phyloP scores from a whole-genome alignment of 176 grass and related monocot species.

The Raddia distichophylla region DNA sequence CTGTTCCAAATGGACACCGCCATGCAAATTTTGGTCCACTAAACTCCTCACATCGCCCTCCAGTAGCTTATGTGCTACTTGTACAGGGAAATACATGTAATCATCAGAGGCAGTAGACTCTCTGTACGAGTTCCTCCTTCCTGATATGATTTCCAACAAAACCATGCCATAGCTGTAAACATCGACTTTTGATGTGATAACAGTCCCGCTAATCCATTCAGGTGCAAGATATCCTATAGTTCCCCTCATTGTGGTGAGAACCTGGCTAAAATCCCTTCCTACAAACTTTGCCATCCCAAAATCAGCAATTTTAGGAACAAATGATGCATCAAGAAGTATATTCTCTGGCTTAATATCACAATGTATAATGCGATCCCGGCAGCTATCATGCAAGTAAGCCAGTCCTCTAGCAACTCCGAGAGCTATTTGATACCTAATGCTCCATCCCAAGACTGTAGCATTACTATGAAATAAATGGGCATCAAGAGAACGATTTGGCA shows the following conservation, averaged over 20 bases:
- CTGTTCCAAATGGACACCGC: not conserved
- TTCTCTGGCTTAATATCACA: constrained; percentile 32
- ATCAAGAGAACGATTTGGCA: not conserved
- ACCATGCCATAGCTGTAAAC: constrained; percentile 31
- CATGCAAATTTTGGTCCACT: not conserved
- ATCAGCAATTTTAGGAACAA: not conserved
- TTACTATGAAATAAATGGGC: not conserved
- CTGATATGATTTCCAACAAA: constrained; percentile 9
- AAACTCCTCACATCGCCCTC: not conserved
- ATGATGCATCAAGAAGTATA: constrained; percentile 21
- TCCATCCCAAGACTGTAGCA: not conserved
- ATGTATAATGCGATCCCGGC: constrained; percentile 11
- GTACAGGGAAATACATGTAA: constrained; percentile 10
- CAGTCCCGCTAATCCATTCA: constrained; percentile 15
- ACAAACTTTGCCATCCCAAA: constrained; percentile 24
- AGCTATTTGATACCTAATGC: not conserved
- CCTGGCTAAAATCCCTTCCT: constrained; percentile 18
- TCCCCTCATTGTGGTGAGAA: constrained; percentile 3
- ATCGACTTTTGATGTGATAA: constrained; percentile 25
- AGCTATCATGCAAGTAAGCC: constrained; percentile 10
- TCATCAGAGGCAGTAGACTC: not conserved
- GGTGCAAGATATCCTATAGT: constrained; percentile 16
- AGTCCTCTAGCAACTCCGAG: constrained; percentile 12
- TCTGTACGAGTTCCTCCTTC: constrained; percentile 11
- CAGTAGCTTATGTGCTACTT: not conserved